A percentile compares a stretch with the other conserved stretches of the same genome.
Evolutionary conservation across 495 filamentous ascomycete genomes (phyloP).

Genomic region (Tirmania nivea): DNA sequence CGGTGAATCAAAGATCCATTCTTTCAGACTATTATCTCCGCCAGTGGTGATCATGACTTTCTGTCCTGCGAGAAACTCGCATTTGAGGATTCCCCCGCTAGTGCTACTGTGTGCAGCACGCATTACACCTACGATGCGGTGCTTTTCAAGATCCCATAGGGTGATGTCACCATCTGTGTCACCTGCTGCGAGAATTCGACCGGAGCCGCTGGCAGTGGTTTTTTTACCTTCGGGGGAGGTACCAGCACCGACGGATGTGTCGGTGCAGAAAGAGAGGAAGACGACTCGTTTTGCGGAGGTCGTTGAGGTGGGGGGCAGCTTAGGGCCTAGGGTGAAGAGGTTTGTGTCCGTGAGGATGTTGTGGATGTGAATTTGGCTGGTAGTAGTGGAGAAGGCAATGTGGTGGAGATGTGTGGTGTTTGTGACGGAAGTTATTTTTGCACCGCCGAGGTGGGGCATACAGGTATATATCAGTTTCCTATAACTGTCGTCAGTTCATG

Average conservation of each 20-base stretch:
- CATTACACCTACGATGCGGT: conserved; percentile 57
- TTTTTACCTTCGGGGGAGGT: conserved; percentile 39
- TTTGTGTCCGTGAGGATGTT: conserved; percentile 56
- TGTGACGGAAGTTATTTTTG: conserved; percentile 61
- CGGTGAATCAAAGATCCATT: conserved; percentile 20
- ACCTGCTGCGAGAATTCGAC: conserved; percentile 25
- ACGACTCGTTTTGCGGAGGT: conserved; percentile 29
- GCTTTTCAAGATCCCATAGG: conserved; percentile 85
- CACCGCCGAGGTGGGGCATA: conserved; percentile 30
- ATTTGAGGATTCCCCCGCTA: conserved; percentile 43
- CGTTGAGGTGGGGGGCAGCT: conserved; percentile 29
- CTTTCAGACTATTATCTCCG: conserved; percentile 72
- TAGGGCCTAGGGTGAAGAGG: conserved; percentile 41
- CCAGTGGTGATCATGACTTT: conserved; percentile 75
- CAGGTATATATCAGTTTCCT: conserved; percentile 66
- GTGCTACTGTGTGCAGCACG: conserved; percentile 64
- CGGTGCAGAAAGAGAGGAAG: conserved; percentile 75
- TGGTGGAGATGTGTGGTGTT: conserved; percentile 63
- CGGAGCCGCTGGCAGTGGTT: conserved; percentile 67
- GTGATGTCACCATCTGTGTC: conserved; percentile 57
- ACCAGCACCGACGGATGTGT: conserved; percentile 71
- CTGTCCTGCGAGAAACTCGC: conserved; percentile 83
- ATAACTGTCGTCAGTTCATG: not conserved
- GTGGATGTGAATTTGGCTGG: conserved; percentile 54
- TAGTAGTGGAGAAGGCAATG: conserved; percentile 69